Conservation (phyloP, 2,329 filamentous ascomycete species). For the Aspergillus persii region DNA sequence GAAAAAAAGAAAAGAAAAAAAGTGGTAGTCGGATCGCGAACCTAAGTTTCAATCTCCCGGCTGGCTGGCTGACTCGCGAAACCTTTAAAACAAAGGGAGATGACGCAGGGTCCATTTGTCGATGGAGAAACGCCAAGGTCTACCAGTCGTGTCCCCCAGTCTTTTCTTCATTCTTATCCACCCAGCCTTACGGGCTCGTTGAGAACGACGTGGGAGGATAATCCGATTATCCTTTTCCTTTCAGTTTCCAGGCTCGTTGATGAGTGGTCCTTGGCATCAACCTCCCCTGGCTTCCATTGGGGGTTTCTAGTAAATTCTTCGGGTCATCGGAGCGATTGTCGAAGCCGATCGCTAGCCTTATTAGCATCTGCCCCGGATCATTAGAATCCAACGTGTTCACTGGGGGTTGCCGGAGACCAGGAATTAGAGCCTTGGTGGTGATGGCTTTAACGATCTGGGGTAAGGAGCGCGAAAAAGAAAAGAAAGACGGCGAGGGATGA, state of each 20-base stretch:
- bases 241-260: background rate
- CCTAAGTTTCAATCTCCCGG: background rate
- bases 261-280: background rate
- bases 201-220: background rate
- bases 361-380: conserved; percentile 4
- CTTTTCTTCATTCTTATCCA: background rate
- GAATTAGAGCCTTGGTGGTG: background rate
- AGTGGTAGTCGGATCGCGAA: background rate
- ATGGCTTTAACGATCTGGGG: background rate
- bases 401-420: background rate
- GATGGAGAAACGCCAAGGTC: conserved; percentile 1
- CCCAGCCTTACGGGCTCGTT: background rate
- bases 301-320: background rate
- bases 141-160: background rate
- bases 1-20: background rate
- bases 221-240: background rate
- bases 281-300: background rate
- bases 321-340: background rate
- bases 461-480: conserved; percentile 1
- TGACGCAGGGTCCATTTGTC: background rate
- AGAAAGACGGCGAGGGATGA: background rate
- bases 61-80: background rate
- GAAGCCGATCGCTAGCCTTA: conserved; percentile 1
- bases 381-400: conserved; percentile 6
- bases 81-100: background rate